Evolutionary conservation across 1,284 basidiomycete species (phyloP), one percentile per base, ranked within the genome.

Genomic region (Boletus smithii): DNA sequence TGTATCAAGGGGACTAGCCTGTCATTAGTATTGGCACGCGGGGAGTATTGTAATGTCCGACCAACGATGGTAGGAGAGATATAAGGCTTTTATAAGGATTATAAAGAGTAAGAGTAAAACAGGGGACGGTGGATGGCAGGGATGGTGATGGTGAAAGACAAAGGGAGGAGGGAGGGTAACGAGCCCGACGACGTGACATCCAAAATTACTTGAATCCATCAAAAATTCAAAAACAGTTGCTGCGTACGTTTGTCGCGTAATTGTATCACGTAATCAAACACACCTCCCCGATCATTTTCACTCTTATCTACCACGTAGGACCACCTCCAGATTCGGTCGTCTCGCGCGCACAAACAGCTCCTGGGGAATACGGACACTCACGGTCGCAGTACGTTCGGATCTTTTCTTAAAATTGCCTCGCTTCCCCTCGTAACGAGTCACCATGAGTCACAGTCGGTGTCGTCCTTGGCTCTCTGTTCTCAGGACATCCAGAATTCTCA

Each of bases 41-140:
- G 20, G 14, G 22, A 20, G 30, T 36, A 44, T 46, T 45, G 38
- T 50, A 53, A 51, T 44, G 50, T 65, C 73, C 70, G 72, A 60
- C 71, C 73, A 73, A 73, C 71, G 71, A 74, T 50, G 51, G 40
- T 50, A 44, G 50, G 41, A 49, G 32, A 44, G 49, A 56, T 58
- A 57, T 53, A 55, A 47, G 36, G 53, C 46, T 40, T 50, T 56
- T 59, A 59, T 32, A 40, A 42, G 53, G 43, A 58, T 58, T 61
- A 49, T 60, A 60, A 45, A 48, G 61, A 51, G 55, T 50, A 56
- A 58, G 57, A 57, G 57, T 55, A 63, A 53, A 52, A 57, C 20
- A 58, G 50, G 49, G 59, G 54, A 53, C 20, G 20, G 20, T 20
- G 20, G 20, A 20, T 20, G 20, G 20, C 20, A 53, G 57, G 56